A percentile compares a stretch with the other conserved stretches of the same genome.
Evolutionary conservation across 2,329 filamentous ascomycete species (phyloP).

Genomic region (Parascedosporium putredinis): DNA sequence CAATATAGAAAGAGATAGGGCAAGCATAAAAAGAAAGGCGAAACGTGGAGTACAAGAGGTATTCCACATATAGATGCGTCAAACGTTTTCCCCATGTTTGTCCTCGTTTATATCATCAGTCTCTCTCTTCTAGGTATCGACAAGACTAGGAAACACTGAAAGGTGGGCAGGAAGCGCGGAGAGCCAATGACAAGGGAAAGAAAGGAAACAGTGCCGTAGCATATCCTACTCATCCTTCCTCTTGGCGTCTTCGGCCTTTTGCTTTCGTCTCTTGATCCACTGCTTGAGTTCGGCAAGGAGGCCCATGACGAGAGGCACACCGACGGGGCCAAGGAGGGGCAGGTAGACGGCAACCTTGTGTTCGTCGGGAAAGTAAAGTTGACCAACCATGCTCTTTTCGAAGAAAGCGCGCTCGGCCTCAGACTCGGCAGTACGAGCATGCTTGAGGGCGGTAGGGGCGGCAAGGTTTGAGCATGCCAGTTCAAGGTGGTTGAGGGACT

Average conservation of each 20-base stretch:
- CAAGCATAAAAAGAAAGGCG: no score
- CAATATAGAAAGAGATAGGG: no score
- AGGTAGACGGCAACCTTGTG: constrained; percentile 96
- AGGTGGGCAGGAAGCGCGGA: no score
- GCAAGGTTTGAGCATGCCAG: constrained; percentile 65
- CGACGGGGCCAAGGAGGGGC: constrained; percentile 80
- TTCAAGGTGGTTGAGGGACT: constrained; percentile 67
- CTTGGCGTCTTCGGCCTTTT: constrained; percentile 28
- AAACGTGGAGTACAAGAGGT: no score
- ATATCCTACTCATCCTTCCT: constrained; percentile 26
- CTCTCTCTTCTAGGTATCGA: no score
- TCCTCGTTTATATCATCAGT: no score
- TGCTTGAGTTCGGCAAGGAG: constrained; percentile 70
- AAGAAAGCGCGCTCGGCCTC: constrained; percentile 94
- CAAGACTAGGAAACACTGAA: no score
- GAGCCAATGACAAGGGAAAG: no score
- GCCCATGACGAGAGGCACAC: constrained; percentile 79
- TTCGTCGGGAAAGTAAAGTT: constrained; percentile 97
- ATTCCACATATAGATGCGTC: no score
- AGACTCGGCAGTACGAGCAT: constrained; percentile 74
- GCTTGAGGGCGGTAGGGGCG: constrained; percentile 56
- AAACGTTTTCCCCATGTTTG: no score
- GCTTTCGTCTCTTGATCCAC: constrained; percentile 38
- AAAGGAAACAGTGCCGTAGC: no score
- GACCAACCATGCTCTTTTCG: constrained; percentile 97